Evolutionary conservation across 106 monocot species (phyloP).

Genomic region (Dendrobium chrysotoxum): DNA sequence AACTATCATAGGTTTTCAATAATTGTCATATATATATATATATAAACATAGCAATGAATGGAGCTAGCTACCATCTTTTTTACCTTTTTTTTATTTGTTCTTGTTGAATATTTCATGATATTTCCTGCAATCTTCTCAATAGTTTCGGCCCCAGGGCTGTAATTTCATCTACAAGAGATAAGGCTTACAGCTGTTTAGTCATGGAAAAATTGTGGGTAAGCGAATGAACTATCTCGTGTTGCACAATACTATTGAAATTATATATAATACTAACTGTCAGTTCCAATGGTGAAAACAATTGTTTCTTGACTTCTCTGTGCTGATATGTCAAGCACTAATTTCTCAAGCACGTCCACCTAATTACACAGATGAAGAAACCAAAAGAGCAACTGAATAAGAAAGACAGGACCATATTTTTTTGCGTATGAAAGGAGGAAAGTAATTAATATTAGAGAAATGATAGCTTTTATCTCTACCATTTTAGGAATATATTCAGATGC

Average conservation of each 20-base stretch:
- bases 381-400: not conserved
- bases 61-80: not conserved
- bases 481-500: slow-evolving; percentile 32
- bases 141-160: slow-evolving; percentile 23
- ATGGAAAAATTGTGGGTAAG: not conserved
- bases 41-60: not conserved
- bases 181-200: not conserved
- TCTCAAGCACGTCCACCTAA: slow-evolving; percentile 29
- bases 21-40: not conserved
- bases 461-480: slow-evolving; percentile 18
- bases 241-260: not conserved
- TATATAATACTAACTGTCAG: slow-evolving; percentile 10
- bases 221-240: not conserved
- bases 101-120: slow-evolving; percentile 6
- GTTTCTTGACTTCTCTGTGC: slow-evolving; percentile 20
- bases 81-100: not conserved
- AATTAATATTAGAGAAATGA: not conserved
- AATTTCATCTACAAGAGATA: slow-evolving; percentile 19
- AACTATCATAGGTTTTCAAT: not conserved
- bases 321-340: slow-evolving; percentile 10
- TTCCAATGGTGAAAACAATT: slow-evolving; percentile 25
- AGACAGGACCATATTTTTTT: not conserved
- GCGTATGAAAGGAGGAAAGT: not conserved
- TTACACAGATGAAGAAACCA: slow-evolving; percentile 11
- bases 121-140: slow-evolving; percentile 16